Evolutionary conservation across 192 early-diverging fungal species (phyloP), one percentile per base, ranked within the genome.

Genomic region (Lobosporangium transversale): DNA sequence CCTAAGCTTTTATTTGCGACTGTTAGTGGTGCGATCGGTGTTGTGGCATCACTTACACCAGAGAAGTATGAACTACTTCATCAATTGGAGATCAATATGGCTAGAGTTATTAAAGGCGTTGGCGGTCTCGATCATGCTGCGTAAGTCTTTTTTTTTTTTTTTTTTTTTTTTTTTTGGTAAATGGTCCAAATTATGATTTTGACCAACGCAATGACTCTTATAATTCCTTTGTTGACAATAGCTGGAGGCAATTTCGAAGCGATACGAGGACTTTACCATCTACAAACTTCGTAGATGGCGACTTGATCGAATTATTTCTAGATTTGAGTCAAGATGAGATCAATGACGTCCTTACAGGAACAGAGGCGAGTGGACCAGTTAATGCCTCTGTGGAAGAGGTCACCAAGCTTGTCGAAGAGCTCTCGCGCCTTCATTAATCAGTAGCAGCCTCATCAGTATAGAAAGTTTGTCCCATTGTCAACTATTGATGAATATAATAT

Each of bases 301-400:
- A 97, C 71, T 62, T 99, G 49, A 86, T 99, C n/a, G 94, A 97
- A 75, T 64, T 78, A 44, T 97, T 93, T 53, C 59, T 95, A 54
- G 92, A 94, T 57, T 68, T 96, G 60, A 59, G 81, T 0, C 70
- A 49, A 2, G 86, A 89, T 24, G 68, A 85, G 43, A 58, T 79
- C 36, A 73, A 73, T 24, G 23, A 69, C 29, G 78, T 84, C 9
- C 47, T 76, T 44, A 62, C 51, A 26, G 71, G 53, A 1, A 53
- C 65, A 20, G 55, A 83, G 26, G 79, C 64, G 14, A 79, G 80
- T 10, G 61, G 64, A 7, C 62, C 48, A 8, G 60, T 80, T 27
- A 45, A 56, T 21, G 42, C 81, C 26, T 43, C 60, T 1, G 75
- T 87, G 1, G 68, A 84, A 44, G 86, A 89, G 47, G 50, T 91